phyloP scores from a whole-genome alignment of 2,329 filamentous ascomycete genomes.

The Diaporthe vexans region DNA sequence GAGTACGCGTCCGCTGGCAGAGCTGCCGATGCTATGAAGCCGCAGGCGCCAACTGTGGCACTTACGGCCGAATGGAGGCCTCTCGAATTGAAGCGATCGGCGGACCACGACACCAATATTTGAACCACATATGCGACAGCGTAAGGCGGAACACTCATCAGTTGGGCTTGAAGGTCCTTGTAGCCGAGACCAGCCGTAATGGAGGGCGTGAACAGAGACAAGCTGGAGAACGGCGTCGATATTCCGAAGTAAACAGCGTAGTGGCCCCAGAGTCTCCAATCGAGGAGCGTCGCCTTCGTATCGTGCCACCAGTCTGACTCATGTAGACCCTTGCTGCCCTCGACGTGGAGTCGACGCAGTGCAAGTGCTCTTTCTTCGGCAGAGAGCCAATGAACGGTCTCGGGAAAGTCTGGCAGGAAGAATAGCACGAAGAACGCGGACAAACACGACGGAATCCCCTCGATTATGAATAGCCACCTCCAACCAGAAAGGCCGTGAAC shows the following conservation, averaged over 20 bases:
- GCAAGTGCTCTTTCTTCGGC: conserved; percentile 70
- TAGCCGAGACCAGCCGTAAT: conserved; percentile 62
- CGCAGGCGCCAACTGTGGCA: conserved; percentile 60
- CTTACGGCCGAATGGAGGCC: conserved; percentile 59
- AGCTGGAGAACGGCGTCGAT: conserved; percentile 52
- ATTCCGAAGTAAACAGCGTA: conserved; percentile 60
- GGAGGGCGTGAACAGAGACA: conserved; percentile 67
- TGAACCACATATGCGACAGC: conserved; percentile 61
- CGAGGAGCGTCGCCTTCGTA: conserved; percentile 76
- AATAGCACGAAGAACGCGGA: conserved; percentile 70
- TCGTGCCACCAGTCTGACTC: conserved; percentile 74
- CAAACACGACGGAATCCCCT: conserved; percentile 59
- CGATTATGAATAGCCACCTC: conserved; percentile 76
- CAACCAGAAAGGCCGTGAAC: conserved; percentile 69
- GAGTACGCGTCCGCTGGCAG: conserved; percentile 72
- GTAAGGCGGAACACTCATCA: conserved; percentile 78
- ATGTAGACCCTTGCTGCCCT: conserved; percentile 69
- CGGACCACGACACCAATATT: conserved; percentile 68
- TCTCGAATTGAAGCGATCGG: conserved; percentile 72
- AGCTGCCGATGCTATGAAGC: conserved; percentile 73
- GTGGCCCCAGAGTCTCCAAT: conserved; percentile 75
- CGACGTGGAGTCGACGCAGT: conserved; percentile 55
- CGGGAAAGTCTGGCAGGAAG: conserved; percentile 74
- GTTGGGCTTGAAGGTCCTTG: conserved; percentile 65
- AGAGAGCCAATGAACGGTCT: conserved; percentile 73